Evolutionary conservation across 108 stramenopile genomes (phyloP).

Genomic region (Cyclotella baltica): DNA sequence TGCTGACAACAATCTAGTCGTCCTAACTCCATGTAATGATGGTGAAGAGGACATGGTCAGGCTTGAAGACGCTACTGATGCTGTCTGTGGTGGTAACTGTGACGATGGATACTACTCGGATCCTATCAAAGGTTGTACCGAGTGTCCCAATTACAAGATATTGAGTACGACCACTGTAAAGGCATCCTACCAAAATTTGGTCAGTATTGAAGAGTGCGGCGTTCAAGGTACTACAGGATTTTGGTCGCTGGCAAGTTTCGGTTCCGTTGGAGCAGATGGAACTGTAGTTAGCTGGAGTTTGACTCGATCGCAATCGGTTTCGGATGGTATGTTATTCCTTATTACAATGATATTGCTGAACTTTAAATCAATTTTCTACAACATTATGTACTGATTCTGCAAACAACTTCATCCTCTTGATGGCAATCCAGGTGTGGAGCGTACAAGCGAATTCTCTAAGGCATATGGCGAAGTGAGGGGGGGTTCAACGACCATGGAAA

Average conservation of each 20-base stretch:
- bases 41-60: too few relatives aligned
- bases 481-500: background rate
- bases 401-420: too few relatives aligned
- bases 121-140: background rate
- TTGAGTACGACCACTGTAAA: background rate
- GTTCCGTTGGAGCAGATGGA: background rate
- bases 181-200: background rate
- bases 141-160: background rate
- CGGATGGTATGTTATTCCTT: background rate
- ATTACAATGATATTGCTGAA: too few relatives aligned
- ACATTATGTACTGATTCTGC: too few relatives aligned
- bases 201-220: background rate
- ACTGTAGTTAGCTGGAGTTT: background rate
- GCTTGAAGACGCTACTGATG: background rate
- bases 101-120: background rate
- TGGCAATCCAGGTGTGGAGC: background rate
- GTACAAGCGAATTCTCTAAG: background rate
- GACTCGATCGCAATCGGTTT: background rate
- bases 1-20: background rate
- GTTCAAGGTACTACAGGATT: background rate
- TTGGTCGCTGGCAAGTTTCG: background rate
- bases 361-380: too few relatives aligned
- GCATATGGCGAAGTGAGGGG: background rate
- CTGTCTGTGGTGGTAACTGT: background rate
- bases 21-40: background rate